Evolutionary conservation across 2,329 filamentous ascomycete species (phyloP).

Genomic region (Hymenoscyphus fraxineus): DNA sequence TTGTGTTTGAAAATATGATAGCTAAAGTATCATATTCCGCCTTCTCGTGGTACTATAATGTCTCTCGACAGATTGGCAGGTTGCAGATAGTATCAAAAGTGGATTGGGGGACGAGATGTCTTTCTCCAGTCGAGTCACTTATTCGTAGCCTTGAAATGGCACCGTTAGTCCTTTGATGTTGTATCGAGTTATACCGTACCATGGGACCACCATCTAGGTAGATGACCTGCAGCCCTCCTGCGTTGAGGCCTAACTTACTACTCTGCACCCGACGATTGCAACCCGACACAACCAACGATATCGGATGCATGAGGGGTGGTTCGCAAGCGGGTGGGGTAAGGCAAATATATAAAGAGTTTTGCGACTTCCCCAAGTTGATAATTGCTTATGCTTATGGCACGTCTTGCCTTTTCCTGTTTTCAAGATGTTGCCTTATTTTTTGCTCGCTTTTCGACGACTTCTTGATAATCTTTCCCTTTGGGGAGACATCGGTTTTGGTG

Average conservation of each 20-base stretch:
- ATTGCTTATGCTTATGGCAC: not conserved
- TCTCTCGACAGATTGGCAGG: not conserved
- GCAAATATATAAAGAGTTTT: constrained; percentile 1
- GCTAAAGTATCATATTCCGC: not conserved
- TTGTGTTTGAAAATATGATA: not conserved
- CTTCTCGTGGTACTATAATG: not conserved
- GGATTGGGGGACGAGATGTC: not conserved
- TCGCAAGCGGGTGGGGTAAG: not conserved
- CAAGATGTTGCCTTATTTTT: not conserved
- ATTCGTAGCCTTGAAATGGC: not conserved
- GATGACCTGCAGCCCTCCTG: not conserved
- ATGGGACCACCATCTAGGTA: not conserved
- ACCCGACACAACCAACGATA: not conserved
- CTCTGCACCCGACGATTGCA: not conserved
- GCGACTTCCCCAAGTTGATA: not conserved
- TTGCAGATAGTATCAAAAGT: not conserved
- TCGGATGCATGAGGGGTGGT: not conserved
- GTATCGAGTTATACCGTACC: not conserved
- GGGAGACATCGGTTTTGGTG: not conserved
- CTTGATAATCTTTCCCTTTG: not conserved
- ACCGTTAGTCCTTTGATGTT: not conserved
- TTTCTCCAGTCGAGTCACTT: constrained; percentile 1
- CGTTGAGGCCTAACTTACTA: constrained; percentile 1
- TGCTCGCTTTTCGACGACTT: not conserved
- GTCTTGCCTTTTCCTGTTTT: not conserved